Percentiles rank a stretch among this genome's conserved stretches.
Conservation (phyloP, 2,329 filamentous ascomycete species). For the Rhinocladiella similis region DNA sequence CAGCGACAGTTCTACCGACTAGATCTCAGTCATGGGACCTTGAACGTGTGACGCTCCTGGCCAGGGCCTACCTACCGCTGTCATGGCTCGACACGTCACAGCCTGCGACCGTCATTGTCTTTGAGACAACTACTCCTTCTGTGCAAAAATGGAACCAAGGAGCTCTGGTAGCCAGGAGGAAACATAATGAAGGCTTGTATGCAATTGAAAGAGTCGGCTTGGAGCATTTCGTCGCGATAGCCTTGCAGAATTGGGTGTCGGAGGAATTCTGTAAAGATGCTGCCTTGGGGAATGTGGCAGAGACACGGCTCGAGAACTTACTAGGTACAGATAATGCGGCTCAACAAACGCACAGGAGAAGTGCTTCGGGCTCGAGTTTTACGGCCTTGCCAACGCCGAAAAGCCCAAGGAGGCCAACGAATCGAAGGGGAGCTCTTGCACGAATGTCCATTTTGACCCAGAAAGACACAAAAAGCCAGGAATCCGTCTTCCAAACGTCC, state of each 20-base stretch:
- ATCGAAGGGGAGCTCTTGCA: slow-evolving; percentile 27
- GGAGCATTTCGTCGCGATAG: slow-evolving; percentile 16
- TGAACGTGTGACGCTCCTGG: slow-evolving; percentile 21
- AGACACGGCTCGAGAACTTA: slow-evolving; percentile 16
- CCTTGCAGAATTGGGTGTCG: slow-evolving; percentile 25
- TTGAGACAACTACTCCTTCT: slow-evolving; percentile 19
- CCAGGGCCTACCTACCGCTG: slow-evolving; percentile 27
- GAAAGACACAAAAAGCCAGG: slow-evolving; percentile 6
- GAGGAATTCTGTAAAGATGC: slow-evolving; percentile 25
- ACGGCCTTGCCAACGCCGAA: slow-evolving; percentile 13
- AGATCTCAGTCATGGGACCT: slow-evolving; percentile 10
- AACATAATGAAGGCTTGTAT: slow-evolving; percentile 25
- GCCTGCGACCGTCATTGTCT: slow-evolving; percentile 7
- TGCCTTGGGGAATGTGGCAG: slow-evolving; percentile 20
- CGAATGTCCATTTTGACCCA: slow-evolving; percentile 27
- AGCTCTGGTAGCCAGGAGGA: slow-evolving; percentile 20
- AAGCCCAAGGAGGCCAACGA: slow-evolving; percentile 26
- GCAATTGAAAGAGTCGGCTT: slow-evolving; percentile 25
- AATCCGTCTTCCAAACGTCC: background rate
- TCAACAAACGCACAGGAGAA: slow-evolving; percentile 7
- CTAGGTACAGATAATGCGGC: background rate
- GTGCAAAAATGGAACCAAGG: slow-evolving; percentile 25
- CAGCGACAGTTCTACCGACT: slow-evolving; percentile 7
- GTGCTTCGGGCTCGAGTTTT: slow-evolving; percentile 13
- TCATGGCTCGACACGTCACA: slow-evolving; percentile 22